Percentiles rank a stretch among this genome's conserved stretches.
Conservation (phyloP, 192 early-diverging fungal genomes). For the Coemansia sp. region DNA sequence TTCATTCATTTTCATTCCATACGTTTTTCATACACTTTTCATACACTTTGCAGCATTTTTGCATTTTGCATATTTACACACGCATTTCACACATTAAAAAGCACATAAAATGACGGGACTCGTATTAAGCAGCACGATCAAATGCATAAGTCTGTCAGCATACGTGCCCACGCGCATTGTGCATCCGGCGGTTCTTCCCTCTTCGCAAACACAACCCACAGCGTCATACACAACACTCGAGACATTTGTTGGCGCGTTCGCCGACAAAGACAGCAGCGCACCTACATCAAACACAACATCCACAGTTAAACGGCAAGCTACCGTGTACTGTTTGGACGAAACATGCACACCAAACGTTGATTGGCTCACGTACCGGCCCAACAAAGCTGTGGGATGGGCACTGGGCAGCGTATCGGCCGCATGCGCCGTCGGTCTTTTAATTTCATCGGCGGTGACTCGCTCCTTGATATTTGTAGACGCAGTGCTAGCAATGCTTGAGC, state of each 20-base stretch:
- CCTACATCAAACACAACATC: neutral
- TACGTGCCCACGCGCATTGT: slow-evolving; percentile 4
- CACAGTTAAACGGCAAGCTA: neutral
- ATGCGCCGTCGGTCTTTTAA: neutral
- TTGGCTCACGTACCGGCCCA: slow-evolving; percentile 27
- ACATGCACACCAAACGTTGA: slow-evolving; percentile 14
- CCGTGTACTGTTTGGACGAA: slow-evolving; percentile 6
- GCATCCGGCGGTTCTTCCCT: slow-evolving; percentile 7
- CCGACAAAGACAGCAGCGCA: neutral
- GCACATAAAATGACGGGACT: neutral
- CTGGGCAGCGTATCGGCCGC: slow-evolving; percentile 11
- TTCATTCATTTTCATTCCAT: neutral
- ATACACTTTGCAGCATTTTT: neutral
- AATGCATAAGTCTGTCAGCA: slow-evolving; percentile 10
- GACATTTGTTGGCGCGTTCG: neutral
- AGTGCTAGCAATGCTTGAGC: slow-evolving; percentile 23
- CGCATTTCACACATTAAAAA: neutral
- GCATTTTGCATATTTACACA: neutral
- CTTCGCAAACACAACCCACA: neutral
- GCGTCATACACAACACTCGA: neutral
- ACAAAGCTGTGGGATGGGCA: slow-evolving; percentile 17
- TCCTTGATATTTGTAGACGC: slow-evolving; percentile 20
- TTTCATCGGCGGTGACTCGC: slow-evolving; percentile 8
- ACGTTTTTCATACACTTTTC: neutral
- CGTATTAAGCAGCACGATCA: neutral